phyloP scores from a whole-genome alignment of 1,139 yeast genomes.

The Yamadazyma diospyri region DNA sequence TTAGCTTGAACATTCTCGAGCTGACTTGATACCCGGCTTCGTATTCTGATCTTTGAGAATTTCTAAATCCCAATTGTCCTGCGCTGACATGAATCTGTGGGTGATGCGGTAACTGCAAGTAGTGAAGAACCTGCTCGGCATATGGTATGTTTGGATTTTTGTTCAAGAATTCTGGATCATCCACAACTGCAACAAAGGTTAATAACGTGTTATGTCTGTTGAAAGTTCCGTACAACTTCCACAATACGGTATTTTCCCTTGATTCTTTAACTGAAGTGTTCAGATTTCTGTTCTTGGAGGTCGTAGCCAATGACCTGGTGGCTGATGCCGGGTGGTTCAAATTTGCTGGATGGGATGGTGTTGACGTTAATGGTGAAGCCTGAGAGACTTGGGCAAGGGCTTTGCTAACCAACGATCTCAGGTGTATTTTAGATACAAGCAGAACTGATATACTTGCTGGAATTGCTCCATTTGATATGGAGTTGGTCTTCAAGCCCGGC shows the following conservation, averaged over 20 bases:
- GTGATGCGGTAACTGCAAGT: conserved; percentile 76
- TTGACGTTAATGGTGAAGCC: too few relatives aligned
- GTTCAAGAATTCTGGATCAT: conserved; percentile 56
- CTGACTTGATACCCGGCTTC: conserved; percentile 94
- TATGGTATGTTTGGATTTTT: conserved; percentile 57
- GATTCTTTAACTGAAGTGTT: conserved; percentile 1
- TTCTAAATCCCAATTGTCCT: conserved; percentile 73
- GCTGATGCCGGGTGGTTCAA: not conserved
- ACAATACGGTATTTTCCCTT: conserved; percentile 36
- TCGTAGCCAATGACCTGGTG: not conserved
- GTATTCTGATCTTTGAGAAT: conserved; percentile 81
- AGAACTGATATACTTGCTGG: too few relatives aligned
- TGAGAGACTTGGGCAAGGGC: not conserved
- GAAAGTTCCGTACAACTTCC: conserved; percentile 75
- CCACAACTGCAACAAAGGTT: conserved; percentile 69
- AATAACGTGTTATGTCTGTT: conserved; percentile 80
- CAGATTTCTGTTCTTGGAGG: not conserved
- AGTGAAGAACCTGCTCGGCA: conserved; percentile 75
- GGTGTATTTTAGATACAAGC: too few relatives aligned
- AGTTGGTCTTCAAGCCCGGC: not conserved
- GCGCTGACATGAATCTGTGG: conserved; percentile 65
- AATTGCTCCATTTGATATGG: not conserved
- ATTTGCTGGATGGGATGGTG: not conserved
- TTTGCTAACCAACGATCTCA: not conserved
- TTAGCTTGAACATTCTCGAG: conserved; percentile 65